These are phyloP conservation scores for Lentinula sp. DNA, from an alignment of 768 basidiomycete genomes.

Conservation along the genomic window DNA sequence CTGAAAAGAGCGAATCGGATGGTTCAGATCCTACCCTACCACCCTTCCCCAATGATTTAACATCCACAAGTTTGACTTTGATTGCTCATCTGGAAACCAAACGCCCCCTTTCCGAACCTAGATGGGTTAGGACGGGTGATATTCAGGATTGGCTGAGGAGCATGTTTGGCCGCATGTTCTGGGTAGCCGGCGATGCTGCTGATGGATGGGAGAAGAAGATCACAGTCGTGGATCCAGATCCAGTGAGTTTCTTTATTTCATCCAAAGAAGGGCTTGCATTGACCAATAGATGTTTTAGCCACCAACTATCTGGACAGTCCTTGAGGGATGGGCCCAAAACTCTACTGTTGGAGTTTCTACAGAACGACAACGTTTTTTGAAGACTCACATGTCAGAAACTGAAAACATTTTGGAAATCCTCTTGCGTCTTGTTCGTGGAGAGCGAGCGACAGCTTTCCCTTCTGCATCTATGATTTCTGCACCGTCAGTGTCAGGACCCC, in stretches of 20 bases:
- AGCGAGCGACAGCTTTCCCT: constrained; percentile 69
- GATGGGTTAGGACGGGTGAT: constrained; percentile 95
- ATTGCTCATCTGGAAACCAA: constrained; percentile 78
- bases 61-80: constrained; percentile 57
- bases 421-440: constrained; percentile 85
- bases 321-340: constrained; percentile 86
- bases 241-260: constrained; percentile 46
- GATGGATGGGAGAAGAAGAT: constrained; percentile 96
- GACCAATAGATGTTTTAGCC: constrained; percentile 41
- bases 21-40: constrained; percentile 64
- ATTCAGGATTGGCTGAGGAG: constrained; percentile 90
- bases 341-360: constrained; percentile 69
- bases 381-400: constrained; percentile 78
- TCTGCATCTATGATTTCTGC: constrained; percentile 54
- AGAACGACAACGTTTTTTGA: constrained; percentile 84
- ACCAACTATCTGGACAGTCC: constrained; percentile 85
- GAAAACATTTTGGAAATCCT: constrained; percentile 93
- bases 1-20: constrained; percentile 34
- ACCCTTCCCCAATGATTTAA: constrained; percentile 51
- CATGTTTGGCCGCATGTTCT: constrained; percentile 85
- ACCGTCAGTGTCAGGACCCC: constrained; percentile 60
- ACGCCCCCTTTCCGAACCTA: constrained; percentile 88
- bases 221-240: constrained; percentile 88
- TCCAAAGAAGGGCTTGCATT: not conserved
- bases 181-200: constrained; percentile 77